These are phyloP conservation scores for Cyamopsis tetragonoloba DNA, from an alignment of 306 rosid genomes.

Conservation along the genomic window DNA sequence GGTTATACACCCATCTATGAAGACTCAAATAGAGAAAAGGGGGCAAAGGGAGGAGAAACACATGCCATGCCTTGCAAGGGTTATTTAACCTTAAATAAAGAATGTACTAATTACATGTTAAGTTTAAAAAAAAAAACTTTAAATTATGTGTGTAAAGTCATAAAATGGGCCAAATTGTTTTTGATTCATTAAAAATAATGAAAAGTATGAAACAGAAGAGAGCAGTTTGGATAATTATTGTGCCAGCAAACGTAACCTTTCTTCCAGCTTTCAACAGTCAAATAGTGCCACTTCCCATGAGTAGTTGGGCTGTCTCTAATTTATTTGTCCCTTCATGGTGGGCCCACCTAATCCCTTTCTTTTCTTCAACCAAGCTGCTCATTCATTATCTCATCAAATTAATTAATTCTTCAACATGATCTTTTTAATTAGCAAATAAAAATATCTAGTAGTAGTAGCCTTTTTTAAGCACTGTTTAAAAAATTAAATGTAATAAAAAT, in stretches of 20 bases:
- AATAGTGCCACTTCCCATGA: background rate
- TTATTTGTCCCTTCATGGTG: conserved; percentile 15
- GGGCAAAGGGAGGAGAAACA: background rate
- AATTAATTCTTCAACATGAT: conserved; percentile 25
- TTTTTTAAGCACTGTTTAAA: too few species aligned
- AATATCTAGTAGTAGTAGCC: too few species aligned
- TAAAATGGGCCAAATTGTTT: background rate
- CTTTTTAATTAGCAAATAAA: too few species aligned
- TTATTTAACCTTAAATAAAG: background rate
- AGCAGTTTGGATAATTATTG: background rate
- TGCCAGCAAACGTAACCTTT: background rate
- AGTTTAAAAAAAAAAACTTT: background rate
- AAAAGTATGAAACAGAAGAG: background rate
- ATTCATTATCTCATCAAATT: conserved; percentile 18
- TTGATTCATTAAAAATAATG: background rate
- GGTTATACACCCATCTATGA: background rate
- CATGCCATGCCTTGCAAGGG: conserved; percentile 4
- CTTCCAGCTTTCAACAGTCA: background rate
- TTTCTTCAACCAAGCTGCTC: conserved; percentile 2
- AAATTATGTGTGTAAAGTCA: background rate
- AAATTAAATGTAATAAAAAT: too few species aligned
- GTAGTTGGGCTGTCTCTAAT: conserved; percentile 20
- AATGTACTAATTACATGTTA: background rate
- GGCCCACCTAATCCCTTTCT: conserved; percentile 6
- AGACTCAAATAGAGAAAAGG: background rate